Evolutionary conservation across 2,329 filamentous ascomycete genomes (phyloP), one percentile per base, ranked within the genome.

Genomic region (Coleophoma crateriformis): DNA sequence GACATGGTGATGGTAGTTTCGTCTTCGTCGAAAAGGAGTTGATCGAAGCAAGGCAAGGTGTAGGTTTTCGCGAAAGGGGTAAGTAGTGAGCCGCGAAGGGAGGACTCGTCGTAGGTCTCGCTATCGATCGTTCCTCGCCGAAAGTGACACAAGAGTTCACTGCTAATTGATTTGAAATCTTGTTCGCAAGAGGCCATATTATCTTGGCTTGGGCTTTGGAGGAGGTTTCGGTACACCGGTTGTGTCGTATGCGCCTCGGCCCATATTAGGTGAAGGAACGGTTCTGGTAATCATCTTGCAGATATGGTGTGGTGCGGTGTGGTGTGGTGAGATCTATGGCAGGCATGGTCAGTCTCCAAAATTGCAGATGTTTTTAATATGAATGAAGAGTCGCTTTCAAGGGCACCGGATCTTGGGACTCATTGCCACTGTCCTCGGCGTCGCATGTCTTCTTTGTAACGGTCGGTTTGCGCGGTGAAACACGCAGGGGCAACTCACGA

Each of bases 201-300:
- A 63, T 57, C 56, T 61, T n/a, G 60, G 57, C 60, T 65, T 64
- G 38, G 61, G 60, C 35, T 38, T 38, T 52, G 59, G 59, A 45
- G 61, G 62, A 49, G 74, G 74, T 65, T 77, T 76, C 50, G 68
- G 66, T 20, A 76, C 66, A 43, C 73, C 73, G 20, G 74, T 77
- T 54, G 72, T 75, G 57, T 78, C 75, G 59, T 78, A 78, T 55
- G 73, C 74, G 51, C 75, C 74, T 50, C 75, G 69, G 53, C 72
- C 75, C 71, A 76, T 75, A 63, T 76, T 73, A 65, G 56, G 62
- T 14, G 60, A 57, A 50, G 52, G 54, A 35, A 56, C 52, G 49
- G 62, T 58, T 58, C 48, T 54, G 46, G 58, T 59, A 49, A 61
- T 59, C 61, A 62, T 60, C 34, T 48, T 59, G 49, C 37, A 46